Conservation (phyloP, 352 stramenopile genomes). For the Globisporangium nagaii region DNA sequence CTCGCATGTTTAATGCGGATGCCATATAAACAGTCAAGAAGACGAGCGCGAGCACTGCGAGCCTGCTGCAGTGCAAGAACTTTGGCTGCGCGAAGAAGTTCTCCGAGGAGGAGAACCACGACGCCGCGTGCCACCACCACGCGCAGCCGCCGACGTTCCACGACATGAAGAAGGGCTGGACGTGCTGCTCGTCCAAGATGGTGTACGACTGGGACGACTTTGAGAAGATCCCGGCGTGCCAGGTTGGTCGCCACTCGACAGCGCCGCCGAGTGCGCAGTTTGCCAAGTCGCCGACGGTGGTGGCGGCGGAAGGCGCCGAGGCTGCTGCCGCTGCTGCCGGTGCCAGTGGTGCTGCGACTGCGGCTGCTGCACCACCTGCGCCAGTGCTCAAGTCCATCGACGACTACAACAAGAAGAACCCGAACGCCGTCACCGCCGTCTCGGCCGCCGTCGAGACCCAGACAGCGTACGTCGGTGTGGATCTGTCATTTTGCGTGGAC, state of each 20-base stretch:
- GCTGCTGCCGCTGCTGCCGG: conserved; percentile 13
- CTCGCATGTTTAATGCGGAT: no score
- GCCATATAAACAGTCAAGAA: conserved; percentile 4
- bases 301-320: conserved; percentile 44
- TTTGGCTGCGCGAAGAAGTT: conserved; percentile 85
- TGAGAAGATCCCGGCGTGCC: conserved; percentile 79
- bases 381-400: conserved; percentile 88
- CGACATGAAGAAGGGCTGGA: conserved; percentile 89
- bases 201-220: conserved; percentile 96
- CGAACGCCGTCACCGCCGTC: conserved; percentile 82
- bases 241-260: conserved; percentile 65
- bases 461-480: conserved; percentile 21
- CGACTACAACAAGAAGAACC: conserved; percentile 90
- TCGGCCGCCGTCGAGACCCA: conserved; percentile 60
- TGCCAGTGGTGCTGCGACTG: conserved; percentile 8
- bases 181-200: conserved; percentile 86
- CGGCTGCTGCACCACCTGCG: conserved; percentile 12
- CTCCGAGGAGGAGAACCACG: conserved; percentile 66
- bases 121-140: conserved; percentile 74
- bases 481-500: background rate
- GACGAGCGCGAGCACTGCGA: conserved; percentile 13
- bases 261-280: conserved; percentile 66
- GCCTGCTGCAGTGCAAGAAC: conserved; percentile 81
- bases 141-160: conserved; percentile 81
- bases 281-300: conserved; percentile 76